These are phyloP conservation scores for Centrapalus pauciflorus DNA, from an alignment of 129 eudicot genomes.

Conservation along the genomic window DNA sequence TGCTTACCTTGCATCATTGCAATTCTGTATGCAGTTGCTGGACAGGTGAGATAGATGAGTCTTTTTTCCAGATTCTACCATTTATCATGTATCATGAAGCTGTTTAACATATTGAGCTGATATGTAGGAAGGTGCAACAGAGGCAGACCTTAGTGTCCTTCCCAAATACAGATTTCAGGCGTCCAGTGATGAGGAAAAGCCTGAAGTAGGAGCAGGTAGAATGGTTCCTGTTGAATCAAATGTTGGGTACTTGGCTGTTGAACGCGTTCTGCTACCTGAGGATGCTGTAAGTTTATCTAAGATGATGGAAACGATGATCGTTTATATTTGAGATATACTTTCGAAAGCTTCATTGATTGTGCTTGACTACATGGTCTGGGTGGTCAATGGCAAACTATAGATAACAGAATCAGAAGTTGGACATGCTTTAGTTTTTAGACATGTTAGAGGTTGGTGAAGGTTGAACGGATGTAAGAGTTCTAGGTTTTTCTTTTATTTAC, in stretches of 20 bases:
- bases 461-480: no score
- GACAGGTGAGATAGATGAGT: slow-evolving; percentile 50
- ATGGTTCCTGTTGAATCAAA: slow-evolving; percentile 72
- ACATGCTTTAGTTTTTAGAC: no score
- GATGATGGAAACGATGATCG: not conserved
- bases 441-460: no score
- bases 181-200: slow-evolving; percentile 50
- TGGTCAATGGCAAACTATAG: no score
- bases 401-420: no score
- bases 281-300: slow-evolving; percentile 73
- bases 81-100: not conserved
- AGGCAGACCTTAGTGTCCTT: slow-evolving; percentile 67
- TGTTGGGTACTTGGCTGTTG: slow-evolving; percentile 51
- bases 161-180: slow-evolving; percentile 70
- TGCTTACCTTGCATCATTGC: slow-evolving; percentile 98
- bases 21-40: slow-evolving; percentile 86
- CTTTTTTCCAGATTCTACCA: not conserved
- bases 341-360: no score
- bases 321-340: not conserved
- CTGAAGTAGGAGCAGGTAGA: slow-evolving; percentile 66
- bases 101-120: not conserved
- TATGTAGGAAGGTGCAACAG: slow-evolving; percentile 94
- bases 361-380: not conserved
- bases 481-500: no score
- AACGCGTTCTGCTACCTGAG: slow-evolving; percentile 76